phyloP scores from a whole-genome alignment of 2,329 filamentous ascomycete genomes.

The Zasmidium citrigriseum region DNA sequence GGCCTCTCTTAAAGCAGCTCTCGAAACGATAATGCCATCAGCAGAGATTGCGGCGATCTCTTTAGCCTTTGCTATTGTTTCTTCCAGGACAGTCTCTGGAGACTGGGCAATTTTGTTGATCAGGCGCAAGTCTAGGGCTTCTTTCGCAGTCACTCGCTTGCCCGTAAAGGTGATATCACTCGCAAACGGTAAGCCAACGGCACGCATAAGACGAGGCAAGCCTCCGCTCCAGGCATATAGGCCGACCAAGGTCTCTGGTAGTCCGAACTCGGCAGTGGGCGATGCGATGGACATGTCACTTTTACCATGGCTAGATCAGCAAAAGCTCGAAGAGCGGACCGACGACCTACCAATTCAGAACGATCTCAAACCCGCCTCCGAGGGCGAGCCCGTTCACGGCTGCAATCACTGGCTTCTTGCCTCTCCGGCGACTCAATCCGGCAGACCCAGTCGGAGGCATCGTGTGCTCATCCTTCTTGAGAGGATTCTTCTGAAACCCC shows the following conservation, averaged over 20 bases:
- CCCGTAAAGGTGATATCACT: conserved; percentile 54
- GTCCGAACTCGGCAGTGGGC: conserved; percentile 50
- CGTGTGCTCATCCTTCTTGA: conserved; percentile 18
- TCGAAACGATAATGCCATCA: conserved; percentile 40
- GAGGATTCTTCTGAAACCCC: no score
- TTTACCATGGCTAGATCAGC: background rate
- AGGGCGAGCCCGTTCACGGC: conserved; percentile 59
- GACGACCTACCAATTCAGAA: conserved; percentile 50
- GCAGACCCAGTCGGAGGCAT: conserved; percentile 53
- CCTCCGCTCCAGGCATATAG: conserved; percentile 55
- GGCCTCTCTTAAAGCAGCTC: conserved; percentile 37
- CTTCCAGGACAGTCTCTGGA: conserved; percentile 33
- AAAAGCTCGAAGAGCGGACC: background rate
- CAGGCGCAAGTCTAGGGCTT: conserved; percentile 42
- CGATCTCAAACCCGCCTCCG: conserved; percentile 59
- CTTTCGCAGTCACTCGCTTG: conserved; percentile 45
- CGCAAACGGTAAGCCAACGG: conserved; percentile 49
- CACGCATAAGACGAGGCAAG: conserved; percentile 52
- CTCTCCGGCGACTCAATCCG: conserved; percentile 55
- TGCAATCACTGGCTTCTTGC: conserved; percentile 61
- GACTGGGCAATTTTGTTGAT: conserved; percentile 41
- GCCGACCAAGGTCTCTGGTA: conserved; percentile 55
- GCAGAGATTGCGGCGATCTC: conserved; percentile 35
- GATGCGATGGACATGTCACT: conserved; percentile 55
- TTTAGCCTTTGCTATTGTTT: conserved; percentile 36